A percentile compares a stretch with the other conserved stretches of the same genome.
Evolutionary conservation across 2,329 filamentous ascomycete species (phyloP).

Genomic region (Chaetomiaceae sp.): DNA sequence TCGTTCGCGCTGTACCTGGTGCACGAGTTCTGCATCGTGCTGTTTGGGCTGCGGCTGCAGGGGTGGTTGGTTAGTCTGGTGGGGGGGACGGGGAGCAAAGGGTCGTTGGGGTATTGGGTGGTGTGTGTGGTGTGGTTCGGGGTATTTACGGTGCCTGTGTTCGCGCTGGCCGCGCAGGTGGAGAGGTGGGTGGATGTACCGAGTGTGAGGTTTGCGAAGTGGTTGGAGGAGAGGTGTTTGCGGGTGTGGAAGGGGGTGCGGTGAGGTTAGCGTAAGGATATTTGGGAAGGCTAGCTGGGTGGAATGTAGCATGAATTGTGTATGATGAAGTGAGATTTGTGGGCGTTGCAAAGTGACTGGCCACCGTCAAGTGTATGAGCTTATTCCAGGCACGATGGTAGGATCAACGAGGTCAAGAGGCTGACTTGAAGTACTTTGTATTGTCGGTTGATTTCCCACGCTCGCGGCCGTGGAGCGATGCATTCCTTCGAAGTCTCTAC

Average conservation of each 20-base stretch:
- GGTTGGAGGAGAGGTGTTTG: slow-evolving; percentile 5
- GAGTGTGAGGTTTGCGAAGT: slow-evolving; percentile 7
- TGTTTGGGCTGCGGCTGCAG: neutral
- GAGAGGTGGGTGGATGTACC: slow-evolving; percentile 5
- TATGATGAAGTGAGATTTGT: too few relatives aligned
- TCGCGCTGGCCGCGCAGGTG: slow-evolving; percentile 6
- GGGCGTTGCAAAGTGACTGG: too few relatives aligned
- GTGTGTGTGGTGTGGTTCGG: slow-evolving; percentile 1
- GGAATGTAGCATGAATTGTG: too few relatives aligned
- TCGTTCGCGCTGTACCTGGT: slow-evolving; percentile 6
- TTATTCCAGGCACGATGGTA: too few relatives aligned
- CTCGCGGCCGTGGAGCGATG: too few relatives aligned
- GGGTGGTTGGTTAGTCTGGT: neutral
- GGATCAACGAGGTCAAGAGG: too few relatives aligned
- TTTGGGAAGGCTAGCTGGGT: too few relatives aligned
- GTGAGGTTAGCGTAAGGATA: neutral
- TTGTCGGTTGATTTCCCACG: too few relatives aligned
- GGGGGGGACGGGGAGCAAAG: neutral
- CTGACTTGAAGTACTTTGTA: too few relatives aligned
- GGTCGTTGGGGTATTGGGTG: neutral
- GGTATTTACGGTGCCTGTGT: neutral
- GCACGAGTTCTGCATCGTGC: slow-evolving; percentile 5
- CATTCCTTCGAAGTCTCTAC: too few relatives aligned
- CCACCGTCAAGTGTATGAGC: too few relatives aligned
- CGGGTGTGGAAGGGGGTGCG: neutral